Conservation (phyloP, 139 green algal species). For the Haematococcus sp. region DNA sequence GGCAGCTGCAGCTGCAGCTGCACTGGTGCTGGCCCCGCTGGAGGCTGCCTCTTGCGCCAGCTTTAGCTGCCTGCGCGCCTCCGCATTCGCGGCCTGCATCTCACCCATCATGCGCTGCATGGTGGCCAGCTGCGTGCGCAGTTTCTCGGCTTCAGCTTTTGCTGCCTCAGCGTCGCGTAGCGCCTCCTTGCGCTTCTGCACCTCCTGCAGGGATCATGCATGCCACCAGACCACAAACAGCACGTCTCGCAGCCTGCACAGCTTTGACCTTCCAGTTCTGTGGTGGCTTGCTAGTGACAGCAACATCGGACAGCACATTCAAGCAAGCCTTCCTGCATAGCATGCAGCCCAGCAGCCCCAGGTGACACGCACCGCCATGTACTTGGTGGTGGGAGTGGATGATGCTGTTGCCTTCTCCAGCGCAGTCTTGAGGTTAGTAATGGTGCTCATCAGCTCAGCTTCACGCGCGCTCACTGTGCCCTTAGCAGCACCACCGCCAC, state of each 20-base stretch:
- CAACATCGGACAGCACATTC: background rate
- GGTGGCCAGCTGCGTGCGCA: slow-evolving; percentile 36
- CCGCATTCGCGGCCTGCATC: slow-evolving; percentile 44
- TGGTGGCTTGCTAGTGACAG: background rate
- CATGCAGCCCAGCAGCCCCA: too few species aligned
- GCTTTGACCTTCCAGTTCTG: too few species aligned
- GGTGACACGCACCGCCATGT: slow-evolving; percentile 67
- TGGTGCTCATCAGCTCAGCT: slow-evolving; percentile 63
- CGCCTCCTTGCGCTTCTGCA: slow-evolving; percentile 42
- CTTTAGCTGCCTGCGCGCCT: slow-evolving; percentile 36
- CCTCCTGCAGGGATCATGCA: slow-evolving; percentile 19
- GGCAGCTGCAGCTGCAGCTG: background rate
- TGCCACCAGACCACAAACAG: background rate
- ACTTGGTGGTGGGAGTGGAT: slow-evolving; percentile 67
- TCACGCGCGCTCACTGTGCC: slow-evolving; percentile 34
- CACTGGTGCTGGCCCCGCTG: background rate
- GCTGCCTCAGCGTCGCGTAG: slow-evolving; percentile 32
- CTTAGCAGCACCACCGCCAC: background rate
- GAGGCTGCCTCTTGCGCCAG: background rate
- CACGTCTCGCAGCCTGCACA: background rate
- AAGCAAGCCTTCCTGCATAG: too few species aligned
- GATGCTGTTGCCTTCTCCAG: slow-evolving; percentile 63
- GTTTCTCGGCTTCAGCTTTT: slow-evolving; percentile 38
- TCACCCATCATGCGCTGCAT: slow-evolving; percentile 35
- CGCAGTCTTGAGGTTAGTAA: slow-evolving; percentile 63